Evolutionary conservation across 176 grass and related monocot species (phyloP), one percentile per base, ranked within the genome.

Genomic region (Avena atlantica): DNA sequence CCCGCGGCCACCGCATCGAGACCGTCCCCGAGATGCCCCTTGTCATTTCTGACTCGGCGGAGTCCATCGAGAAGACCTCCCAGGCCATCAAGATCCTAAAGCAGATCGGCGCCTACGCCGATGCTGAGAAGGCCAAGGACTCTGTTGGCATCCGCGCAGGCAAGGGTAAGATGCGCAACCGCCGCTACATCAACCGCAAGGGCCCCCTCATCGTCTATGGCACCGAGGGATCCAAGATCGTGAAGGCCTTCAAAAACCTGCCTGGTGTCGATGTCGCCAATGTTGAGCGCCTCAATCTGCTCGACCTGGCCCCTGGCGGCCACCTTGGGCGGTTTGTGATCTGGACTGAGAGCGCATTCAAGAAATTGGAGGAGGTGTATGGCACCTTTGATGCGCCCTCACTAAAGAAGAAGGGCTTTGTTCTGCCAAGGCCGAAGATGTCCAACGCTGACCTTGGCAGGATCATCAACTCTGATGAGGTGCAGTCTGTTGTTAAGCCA

Each of bases 401-500:
- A 0, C 83, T 68, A 2, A 98, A 91, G 91, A 98, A 98, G 88
- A 98, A 98, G 90, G 88, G 93, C 17, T 98, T 95, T 14, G 81
- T 95, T 11, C 84, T 98, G 11, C 93, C 93, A 0, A 89, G 93
- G 90, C 86, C 96, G 1, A 95, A 95, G 84, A 98, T 98, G 93
- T 45, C 86, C 12, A 95, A 98, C 5, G 86, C 93, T 51, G 96
- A 95, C 64, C 69, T 98, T 23, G 87, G 90, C 15, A 92, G 91
- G 88, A 86, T 98, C 78, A 98, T 98, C 84, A 98, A 95, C 67
- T 95, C 93, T 6, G 93, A 98, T 4, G 96, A 98, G 78, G 93
- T 98, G 36, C 96, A 98, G 74, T 94, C 91, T 2, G 91, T 98
- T 37, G 93, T 95, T 55, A 93, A 83, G 81, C 96, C 91, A 5